These are phyloP conservation scores for Otatea glauca DNA, from an alignment of 176 grass and related monocot genomes.

Conservation along the genomic window DNA sequence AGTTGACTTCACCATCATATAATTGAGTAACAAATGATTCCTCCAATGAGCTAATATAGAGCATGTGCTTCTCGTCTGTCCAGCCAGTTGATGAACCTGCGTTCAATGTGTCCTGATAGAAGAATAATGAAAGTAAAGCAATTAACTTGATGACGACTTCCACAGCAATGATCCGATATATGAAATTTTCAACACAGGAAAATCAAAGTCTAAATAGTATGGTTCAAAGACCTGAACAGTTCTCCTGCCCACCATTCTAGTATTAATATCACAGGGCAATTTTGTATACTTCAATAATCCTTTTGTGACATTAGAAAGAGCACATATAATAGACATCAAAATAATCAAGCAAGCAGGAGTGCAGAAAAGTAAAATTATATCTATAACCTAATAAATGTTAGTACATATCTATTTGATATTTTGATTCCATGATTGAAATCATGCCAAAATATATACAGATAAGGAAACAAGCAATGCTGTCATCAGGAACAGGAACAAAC, in stretches of 20 bases:
- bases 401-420: slow-evolving; percentile 8
- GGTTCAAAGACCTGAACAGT: background rate
- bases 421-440: background rate
- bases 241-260: background rate
- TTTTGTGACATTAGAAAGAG: background rate
- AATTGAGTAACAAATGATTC: slow-evolving; percentile 76
- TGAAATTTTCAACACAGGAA: background rate
- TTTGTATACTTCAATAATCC: slow-evolving; percentile 16
- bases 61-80: slow-evolving; percentile 85
- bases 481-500: background rate
- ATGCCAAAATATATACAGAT: background rate
- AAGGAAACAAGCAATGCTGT: background rate
- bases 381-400: background rate
- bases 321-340: background rate
- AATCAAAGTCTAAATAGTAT: slow-evolving; percentile 11
- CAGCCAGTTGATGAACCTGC: slow-evolving; percentile 58
- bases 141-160: slow-evolving; percentile 7
- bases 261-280: background rate
- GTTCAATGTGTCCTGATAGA: slow-evolving; percentile 45
- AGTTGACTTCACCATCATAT: slow-evolving; percentile 48
- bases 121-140: slow-evolving; percentile 32
- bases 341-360: background rate
- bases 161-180: background rate
- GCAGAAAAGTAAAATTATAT: background rate
- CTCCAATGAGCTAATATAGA: slow-evolving; percentile 73